Evolutionary conservation across 1,284 basidiomycete species (phyloP).

Genomic region (Moesziomyces parantarcticus): DNA sequence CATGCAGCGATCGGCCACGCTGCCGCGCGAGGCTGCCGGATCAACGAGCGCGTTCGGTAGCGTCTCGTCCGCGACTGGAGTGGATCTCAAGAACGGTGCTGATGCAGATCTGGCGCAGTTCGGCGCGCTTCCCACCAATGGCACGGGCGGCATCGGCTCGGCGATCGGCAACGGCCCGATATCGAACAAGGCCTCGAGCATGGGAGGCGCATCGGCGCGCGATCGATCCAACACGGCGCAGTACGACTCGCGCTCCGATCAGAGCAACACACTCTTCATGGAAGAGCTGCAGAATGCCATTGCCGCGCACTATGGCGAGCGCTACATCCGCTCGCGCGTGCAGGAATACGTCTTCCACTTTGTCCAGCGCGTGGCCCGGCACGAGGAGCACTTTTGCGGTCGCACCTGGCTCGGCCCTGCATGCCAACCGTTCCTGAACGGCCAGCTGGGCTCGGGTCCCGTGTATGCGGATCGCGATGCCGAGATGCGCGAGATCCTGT

Average conservation of each 20-base stretch:
- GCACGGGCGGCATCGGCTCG: not conserved
- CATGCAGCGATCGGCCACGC: constrained; percentile 49
- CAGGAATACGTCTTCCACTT: constrained; percentile 81
- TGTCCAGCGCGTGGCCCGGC: constrained; percentile 78
- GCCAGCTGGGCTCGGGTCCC: constrained; percentile 76
- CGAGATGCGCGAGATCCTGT: constrained; percentile 74
- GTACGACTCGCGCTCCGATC: constrained; percentile 65
- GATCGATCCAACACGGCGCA: constrained; percentile 32
- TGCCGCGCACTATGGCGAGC: constrained; percentile 80
- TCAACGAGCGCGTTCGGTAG: constrained; percentile 20
- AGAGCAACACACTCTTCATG: constrained; percentile 84
- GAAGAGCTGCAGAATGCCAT: constrained; percentile 86
- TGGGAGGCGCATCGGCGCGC: constrained; percentile 18
- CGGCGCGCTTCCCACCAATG: constrained; percentile 19
- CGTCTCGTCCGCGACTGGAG: constrained; percentile 15
- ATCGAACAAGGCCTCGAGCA: constrained; percentile 21
- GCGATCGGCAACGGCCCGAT: constrained; percentile 7
- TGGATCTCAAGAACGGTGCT: constrained; percentile 7
- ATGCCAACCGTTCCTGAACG: constrained; percentile 68
- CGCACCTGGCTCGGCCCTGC: constrained; percentile 76
- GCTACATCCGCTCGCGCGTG: constrained; percentile 80
- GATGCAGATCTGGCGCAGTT: constrained; percentile 43
- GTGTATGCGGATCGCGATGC: constrained; percentile 76
- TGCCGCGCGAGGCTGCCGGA: constrained; percentile 49
- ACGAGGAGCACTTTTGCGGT: constrained; percentile 79